Conservation (phyloP, 768 basidiomycete genomes). For the Lactarius vividus region DNA sequence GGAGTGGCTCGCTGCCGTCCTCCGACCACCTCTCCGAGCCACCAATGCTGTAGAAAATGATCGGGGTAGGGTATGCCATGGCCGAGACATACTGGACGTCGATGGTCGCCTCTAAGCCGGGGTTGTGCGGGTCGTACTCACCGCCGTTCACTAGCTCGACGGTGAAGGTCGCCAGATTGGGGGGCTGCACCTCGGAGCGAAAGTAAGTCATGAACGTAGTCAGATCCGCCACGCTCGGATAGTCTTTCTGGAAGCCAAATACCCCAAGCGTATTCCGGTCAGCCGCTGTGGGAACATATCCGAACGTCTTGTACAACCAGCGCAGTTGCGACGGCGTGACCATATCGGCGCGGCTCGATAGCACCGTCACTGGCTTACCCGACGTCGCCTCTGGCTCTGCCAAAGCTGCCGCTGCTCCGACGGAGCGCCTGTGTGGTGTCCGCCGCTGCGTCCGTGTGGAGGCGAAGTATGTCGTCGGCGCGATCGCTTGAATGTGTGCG, state of each 20-base stretch:
- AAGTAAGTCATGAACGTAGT: not conserved
- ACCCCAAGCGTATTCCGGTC: not conserved
- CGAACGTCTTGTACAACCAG: not conserved
- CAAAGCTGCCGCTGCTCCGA: too few relatives aligned
- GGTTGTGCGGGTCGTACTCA: not conserved
- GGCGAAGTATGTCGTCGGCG: too few relatives aligned
- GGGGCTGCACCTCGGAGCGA: not conserved
- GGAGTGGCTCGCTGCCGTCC: not conserved
- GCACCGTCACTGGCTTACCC: too few relatives aligned
- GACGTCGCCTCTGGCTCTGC: too few relatives aligned
- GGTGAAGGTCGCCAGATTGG: not conserved
- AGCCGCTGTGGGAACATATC: not conserved
- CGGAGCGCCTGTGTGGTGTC: too few relatives aligned
- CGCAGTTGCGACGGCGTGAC: too few relatives aligned
- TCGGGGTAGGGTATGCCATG: not conserved
- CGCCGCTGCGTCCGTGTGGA: too few relatives aligned
- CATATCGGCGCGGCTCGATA: too few relatives aligned
- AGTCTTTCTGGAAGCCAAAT: not conserved
- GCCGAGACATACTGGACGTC: not conserved
- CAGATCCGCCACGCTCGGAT: not conserved
- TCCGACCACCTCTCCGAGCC: too few relatives aligned
- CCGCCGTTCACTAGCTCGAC: not conserved
- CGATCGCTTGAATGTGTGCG: too few relatives aligned
- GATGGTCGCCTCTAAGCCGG: not conserved
- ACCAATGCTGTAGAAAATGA: too few relatives aligned